A percentile compares a stretch with the other conserved stretches of the same genome.
Conservation (phyloP, 768 basidiomycete genomes). For the Leccinum boreale region DNA sequence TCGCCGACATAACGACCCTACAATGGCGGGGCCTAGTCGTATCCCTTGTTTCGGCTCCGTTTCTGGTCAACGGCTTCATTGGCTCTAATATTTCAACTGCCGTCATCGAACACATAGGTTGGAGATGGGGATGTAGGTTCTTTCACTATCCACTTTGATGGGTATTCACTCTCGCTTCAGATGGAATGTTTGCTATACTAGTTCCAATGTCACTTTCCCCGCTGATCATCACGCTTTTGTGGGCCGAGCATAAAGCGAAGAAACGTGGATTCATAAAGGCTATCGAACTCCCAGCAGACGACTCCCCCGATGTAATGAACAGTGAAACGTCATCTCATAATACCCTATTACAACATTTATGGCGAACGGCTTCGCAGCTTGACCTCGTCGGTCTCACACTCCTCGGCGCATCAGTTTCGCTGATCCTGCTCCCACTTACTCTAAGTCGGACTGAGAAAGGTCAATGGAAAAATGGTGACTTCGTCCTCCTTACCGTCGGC, state of each 20-base stretch:
- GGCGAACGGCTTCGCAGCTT: conserved; percentile 33
- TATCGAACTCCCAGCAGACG: neutral
- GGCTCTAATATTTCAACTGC: conserved; percentile 57
- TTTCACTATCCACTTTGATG: neutral
- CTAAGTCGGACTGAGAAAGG: conserved; percentile 38
- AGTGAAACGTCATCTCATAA: neutral
- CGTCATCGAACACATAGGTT: conserved; percentile 44
- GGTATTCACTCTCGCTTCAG: conserved; percentile 25
- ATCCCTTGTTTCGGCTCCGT: conserved; percentile 45
- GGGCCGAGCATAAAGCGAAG: conserved; percentile 50
- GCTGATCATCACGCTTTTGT: conserved; percentile 51
- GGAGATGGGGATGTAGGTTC: conserved; percentile 69
- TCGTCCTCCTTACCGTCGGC: neutral
- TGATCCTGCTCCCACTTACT: conserved; percentile 57
- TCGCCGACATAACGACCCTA: conserved; percentile 59
- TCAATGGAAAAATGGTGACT: conserved; percentile 44
- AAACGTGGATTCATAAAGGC: conserved; percentile 32
- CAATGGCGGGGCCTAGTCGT: conserved; percentile 54
- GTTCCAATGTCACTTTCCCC: conserved; percentile 49
- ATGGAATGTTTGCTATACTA: conserved; percentile 58
- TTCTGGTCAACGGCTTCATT: conserved; percentile 62
- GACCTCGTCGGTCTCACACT: conserved; percentile 52
- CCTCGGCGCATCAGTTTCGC: conserved; percentile 45
- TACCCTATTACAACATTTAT: conserved; percentile 5
- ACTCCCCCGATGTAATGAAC: neutral